Percentiles rank a stretch among this genome's conserved stretches.
Conservation (phyloP, 108 stramenopile species). For the Nannochloropsis gaditana region DNA sequence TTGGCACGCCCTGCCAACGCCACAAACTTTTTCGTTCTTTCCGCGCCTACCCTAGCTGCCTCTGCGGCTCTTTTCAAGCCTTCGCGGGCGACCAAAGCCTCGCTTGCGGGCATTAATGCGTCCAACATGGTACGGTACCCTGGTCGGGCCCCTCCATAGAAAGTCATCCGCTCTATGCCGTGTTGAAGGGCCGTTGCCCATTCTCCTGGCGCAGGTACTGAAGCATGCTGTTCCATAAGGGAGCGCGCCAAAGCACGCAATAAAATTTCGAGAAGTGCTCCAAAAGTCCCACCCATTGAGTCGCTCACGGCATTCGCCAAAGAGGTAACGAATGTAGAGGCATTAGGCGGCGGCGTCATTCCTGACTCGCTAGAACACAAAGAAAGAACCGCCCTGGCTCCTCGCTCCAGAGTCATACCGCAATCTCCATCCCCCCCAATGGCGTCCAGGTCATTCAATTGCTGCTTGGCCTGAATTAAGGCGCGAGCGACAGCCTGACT, state of each 20-base stretch:
- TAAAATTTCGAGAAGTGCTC: conserved; percentile 80
- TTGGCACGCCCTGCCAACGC: conserved; percentile 89
- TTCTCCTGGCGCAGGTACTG: conserved; percentile 23
- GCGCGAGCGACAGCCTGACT: neutral
- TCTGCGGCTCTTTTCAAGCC: conserved; percentile 55
- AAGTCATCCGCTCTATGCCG: conserved; percentile 74
- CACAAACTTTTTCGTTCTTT: conserved; percentile 74
- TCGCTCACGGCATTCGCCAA: conserved; percentile 20
- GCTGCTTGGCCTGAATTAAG: conserved; percentile 2
- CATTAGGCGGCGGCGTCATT: neutral
- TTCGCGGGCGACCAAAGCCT: conserved; percentile 46
- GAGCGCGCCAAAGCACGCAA: conserved; percentile 60
- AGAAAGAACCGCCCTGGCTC: conserved; percentile 65
- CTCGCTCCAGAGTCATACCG: conserved; percentile 87
- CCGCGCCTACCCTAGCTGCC: conserved; percentile 73
- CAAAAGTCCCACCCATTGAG: conserved; percentile 92
- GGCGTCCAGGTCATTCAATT: conserved; percentile 49
- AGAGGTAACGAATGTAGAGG: neutral
- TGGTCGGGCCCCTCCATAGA: conserved; percentile 81
- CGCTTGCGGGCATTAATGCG: conserved; percentile 74
- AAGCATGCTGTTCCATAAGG: conserved; percentile 37
- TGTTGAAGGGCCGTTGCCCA: conserved; percentile 66
- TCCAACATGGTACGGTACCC: conserved; percentile 95
- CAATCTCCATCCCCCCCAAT: conserved; percentile 97
- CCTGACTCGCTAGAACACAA: neutral